A percentile compares a stretch with the other conserved stretches of the same genome.
phyloP scores from a whole-genome alignment of 1,139 yeast genomes.

The Trichomonascaceae sp. region DNA sequence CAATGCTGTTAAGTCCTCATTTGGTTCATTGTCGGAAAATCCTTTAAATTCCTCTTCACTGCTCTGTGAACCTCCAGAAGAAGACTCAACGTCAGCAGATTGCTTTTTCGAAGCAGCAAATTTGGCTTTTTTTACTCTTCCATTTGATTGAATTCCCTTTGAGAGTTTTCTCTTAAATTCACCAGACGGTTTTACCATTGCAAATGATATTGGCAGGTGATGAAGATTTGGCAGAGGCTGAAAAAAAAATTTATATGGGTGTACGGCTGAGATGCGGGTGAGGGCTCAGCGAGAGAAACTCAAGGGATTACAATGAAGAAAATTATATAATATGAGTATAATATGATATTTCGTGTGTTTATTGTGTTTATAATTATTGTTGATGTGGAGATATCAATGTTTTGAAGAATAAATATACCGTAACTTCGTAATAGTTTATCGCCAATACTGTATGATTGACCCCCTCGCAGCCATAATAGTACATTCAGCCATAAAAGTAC shows the following conservation, averaged over 20 bases:
- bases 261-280: neutral
- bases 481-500: neutral
- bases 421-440: neutral
- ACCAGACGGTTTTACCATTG: neutral
- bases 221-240: neutral
- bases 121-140: neutral
- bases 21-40: neutral
- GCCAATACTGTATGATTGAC: too few species aligned
- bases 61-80: neutral
- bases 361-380: neutral
- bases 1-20: neutral
- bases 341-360: neutral
- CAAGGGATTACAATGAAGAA: too few species aligned
- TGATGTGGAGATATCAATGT: neutral
- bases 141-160: neutral
- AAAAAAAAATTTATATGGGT: neutral
- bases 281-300: too few species aligned
- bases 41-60: constrained; percentile 12
- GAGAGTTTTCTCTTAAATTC: neutral
- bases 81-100: neutral
- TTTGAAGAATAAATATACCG: too few species aligned
- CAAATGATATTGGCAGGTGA: neutral
- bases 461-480: neutral
- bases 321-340: too few species aligned
- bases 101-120: neutral